A percentile compares a stretch with the other conserved stretches of the same genome.
Evolutionary conservation across 1,139 yeast genomes (phyloP).

Genomic region (Saccharomyces hybrid): DNA sequence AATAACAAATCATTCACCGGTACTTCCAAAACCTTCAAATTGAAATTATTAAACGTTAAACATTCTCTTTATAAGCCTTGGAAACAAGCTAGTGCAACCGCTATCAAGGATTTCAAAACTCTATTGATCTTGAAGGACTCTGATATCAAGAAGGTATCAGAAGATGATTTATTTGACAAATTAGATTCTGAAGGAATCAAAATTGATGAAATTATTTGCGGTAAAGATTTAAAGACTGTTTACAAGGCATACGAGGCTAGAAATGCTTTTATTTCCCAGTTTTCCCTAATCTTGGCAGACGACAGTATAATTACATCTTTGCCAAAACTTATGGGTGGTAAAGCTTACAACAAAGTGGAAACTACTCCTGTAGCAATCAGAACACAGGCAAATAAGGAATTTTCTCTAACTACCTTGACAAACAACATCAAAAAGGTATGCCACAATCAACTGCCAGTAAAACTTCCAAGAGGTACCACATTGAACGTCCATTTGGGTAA

Average conservation of each 20-base stretch:
- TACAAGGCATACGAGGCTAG: conserved; percentile 65
- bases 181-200: conserved; percentile 45
- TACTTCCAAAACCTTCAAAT: conserved; percentile 61
- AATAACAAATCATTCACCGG: conserved; percentile 52
- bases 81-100: conserved; percentile 29
- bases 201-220: conserved; percentile 38
- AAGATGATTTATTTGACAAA: conserved; percentile 48
- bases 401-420: conserved; percentile 50
- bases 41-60: conserved; percentile 45
- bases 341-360: conserved; percentile 56
- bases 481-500: conserved; percentile 63
- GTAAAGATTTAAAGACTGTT: conserved; percentile 54
- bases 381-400: conserved; percentile 31
- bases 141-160: conserved; percentile 28
- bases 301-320: conserved; percentile 71
- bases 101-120: conserved; percentile 45
- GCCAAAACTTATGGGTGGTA: conserved; percentile 84
- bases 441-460: conserved; percentile 51
- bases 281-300: conserved; percentile 75
- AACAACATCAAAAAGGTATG: conserved; percentile 52
- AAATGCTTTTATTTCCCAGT: conserved; percentile 52
- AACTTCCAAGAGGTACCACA: conserved; percentile 70
- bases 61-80: conserved; percentile 29
- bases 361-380: conserved; percentile 71
- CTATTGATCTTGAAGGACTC: conserved; percentile 55